A percentile compares a stretch with the other conserved stretches of the same genome.
Conservation (phyloP, 2,329 filamentous ascomycete species). For the Xylariaceae sp. region DNA sequence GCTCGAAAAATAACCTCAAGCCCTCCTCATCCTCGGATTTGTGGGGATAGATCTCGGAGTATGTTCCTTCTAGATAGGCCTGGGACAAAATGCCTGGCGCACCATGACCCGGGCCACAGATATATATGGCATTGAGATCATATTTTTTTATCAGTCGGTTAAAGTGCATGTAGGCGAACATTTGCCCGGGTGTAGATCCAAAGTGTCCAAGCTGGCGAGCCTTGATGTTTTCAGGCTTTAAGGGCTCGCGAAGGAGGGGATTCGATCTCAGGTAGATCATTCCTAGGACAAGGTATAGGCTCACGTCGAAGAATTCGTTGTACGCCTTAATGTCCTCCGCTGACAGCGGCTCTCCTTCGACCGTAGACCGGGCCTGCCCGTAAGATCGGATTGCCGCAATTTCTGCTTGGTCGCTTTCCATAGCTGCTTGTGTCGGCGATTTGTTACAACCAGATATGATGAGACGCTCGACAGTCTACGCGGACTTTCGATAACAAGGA, state of each 20-base stretch:
- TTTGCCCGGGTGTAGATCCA: slow-evolving; percentile 75
- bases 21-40: slow-evolving; percentile 66
- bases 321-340: slow-evolving; percentile 63
- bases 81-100: slow-evolving; percentile 73
- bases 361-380: slow-evolving; percentile 61
- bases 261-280: slow-evolving; percentile 79
- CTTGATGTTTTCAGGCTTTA: slow-evolving; percentile 68
- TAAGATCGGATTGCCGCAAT: slow-evolving; percentile 59
- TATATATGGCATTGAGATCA: slow-evolving; percentile 65
- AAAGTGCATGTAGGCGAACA: slow-evolving; percentile 78
- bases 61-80: slow-evolving; percentile 72
- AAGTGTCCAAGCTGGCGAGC: slow-evolving; percentile 71
- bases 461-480: not conserved
- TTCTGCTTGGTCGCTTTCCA: slow-evolving; percentile 33
- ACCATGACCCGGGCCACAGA: slow-evolving; percentile 74
- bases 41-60: slow-evolving; percentile 72
- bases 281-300: slow-evolving; percentile 69
- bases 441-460: not conserved
- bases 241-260: slow-evolving; percentile 64
- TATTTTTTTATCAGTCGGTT: slow-evolving; percentile 80
- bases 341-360: slow-evolving; percentile 58
- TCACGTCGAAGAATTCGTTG: slow-evolving; percentile 70
- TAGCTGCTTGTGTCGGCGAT: slow-evolving; percentile 4
- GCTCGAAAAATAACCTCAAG: slow-evolving; percentile 73
- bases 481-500: not conserved